A percentile compares a stretch with the other conserved stretches of the same genome.
These are phyloP conservation scores for Endogone sp. DNA, from an alignment of 192 early-diverging fungal genomes.

Conservation along the genomic window DNA sequence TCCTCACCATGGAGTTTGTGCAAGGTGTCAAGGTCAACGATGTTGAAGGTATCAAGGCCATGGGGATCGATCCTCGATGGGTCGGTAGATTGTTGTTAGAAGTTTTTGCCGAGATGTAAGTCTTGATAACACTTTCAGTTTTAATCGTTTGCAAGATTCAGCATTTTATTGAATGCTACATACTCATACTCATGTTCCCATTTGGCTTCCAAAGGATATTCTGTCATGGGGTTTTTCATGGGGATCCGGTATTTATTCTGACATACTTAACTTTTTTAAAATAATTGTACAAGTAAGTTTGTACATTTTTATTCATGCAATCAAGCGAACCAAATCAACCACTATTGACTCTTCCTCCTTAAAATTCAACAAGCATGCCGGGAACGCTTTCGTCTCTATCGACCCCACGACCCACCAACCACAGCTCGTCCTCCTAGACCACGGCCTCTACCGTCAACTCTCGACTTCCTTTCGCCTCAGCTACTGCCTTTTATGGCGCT, in stretches of 20 bases:
- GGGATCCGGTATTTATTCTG: conserved; percentile 7
- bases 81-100: conserved; percentile 34
- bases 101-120: conserved; percentile 47
- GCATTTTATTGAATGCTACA: neutral
- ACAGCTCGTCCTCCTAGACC: conserved; percentile 42
- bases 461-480: conserved; percentile 38
- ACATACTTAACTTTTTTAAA: too few relatives aligned
- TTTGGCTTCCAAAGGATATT: conserved; percentile 14
- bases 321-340: too few relatives aligned
- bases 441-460: conserved; percentile 44
- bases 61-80: conserved; percentile 39
- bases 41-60: conserved; percentile 31
- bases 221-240: conserved; percentile 14
- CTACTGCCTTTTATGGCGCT: conserved; percentile 49
- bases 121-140: neutral
- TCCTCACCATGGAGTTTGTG: conserved; percentile 51
- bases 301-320: too few relatives aligned
- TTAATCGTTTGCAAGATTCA: too few relatives aligned
- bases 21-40: conserved; percentile 46
- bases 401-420: conserved; percentile 24
- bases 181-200: neutral
- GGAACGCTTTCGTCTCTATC: conserved; percentile 21
- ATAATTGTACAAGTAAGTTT: too few relatives aligned
- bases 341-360: conserved; percentile 4
- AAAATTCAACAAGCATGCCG: conserved; percentile 6